Base-by-base conservation (phyloP, 331 rosid genomes). In the Rosa hybrid region DNA sequence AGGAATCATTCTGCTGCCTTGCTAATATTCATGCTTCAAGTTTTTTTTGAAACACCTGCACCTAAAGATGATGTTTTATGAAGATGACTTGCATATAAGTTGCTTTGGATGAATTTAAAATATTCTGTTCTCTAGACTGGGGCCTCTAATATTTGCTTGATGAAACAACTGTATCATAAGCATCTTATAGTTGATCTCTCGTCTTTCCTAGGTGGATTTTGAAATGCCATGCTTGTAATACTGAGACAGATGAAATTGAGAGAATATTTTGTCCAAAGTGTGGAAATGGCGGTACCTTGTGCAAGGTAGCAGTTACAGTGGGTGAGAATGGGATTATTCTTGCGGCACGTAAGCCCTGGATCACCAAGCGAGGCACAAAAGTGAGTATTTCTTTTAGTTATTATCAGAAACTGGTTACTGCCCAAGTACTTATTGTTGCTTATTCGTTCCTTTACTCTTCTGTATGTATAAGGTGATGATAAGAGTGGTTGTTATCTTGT, bases 231-330 rank as follows among this genome's bases (percentile, higher is more conserved):
- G 98, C 98, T 50, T 96, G 99, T 82, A 89, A 83, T 76, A 72
- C 90, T 34, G 91, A 89, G 74, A 96, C 98, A 50, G 89, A 87
- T 78, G 99, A 91, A 79, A 88, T 87, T 79, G 97, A 94, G 80
- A 93, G 89, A 83, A 90, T 96, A 49, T 93, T 96, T 86, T 91
- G 98, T 81, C 97, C 98, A 3, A 93, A 93, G 74, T 96, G 99
- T 86, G 99, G 98, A 82, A 96, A 93, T 82, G 99, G 99, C 68
- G 98, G 98, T 74, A 96, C 98, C 82, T 84, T 93, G 82, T 92
- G 92, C 42, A 96, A 96, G 87, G 98, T 96, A 23, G 98, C 99
- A 48, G 99, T 96, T 81, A 96, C 97, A 46, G 98, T 96, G 77
- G 97, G 94, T 75, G 98, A 96, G 84, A 96, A 93, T 85, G 99